phyloP scores from a whole-genome alignment of 768 basidiomycete species.

The Auricularia heimuer region DNA sequence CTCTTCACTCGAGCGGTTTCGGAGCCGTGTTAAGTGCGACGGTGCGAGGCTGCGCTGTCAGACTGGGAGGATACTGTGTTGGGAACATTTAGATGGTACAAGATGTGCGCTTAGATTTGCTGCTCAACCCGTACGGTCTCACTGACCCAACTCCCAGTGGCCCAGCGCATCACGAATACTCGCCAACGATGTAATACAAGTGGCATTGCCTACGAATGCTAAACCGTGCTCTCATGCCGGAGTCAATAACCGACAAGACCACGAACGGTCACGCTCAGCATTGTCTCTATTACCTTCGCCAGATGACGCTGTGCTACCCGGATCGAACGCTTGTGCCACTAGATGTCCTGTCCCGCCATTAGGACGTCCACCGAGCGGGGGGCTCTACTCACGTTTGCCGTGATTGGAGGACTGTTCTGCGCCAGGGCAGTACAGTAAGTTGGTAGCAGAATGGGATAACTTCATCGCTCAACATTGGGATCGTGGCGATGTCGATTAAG shows the following conservation, averaged over 20 bases:
- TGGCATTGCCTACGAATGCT: not conserved
- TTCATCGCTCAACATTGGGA: not conserved
- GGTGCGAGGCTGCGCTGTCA: not conserved
- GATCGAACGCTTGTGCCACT: conserved; percentile 24
- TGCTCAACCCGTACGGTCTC: not conserved
- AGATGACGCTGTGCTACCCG: conserved; percentile 22
- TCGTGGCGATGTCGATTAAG: no score
- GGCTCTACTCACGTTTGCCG: conserved; percentile 20
- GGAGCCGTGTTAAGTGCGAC: no score
- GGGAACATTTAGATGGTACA: not conserved
- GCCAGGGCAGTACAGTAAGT: not conserved
- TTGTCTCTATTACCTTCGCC: conserved; percentile 25
- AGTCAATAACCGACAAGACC: not conserved
- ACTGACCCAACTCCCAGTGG: not conserved
- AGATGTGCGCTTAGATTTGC: not conserved
- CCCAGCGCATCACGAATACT: not conserved
- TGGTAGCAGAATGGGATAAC: not conserved
- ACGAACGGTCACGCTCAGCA: conserved; percentile 12
- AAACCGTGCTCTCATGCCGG: not conserved
- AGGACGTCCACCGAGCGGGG: not conserved
- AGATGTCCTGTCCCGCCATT: conserved; percentile 11
- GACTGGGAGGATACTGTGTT: not conserved
- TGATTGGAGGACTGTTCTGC: conserved; percentile 14
- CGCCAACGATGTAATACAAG: not conserved
- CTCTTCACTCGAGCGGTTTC: no score